phyloP scores from a whole-genome alignment of 2,329 filamentous ascomycete genomes.

The Thelonectria rubi region DNA sequence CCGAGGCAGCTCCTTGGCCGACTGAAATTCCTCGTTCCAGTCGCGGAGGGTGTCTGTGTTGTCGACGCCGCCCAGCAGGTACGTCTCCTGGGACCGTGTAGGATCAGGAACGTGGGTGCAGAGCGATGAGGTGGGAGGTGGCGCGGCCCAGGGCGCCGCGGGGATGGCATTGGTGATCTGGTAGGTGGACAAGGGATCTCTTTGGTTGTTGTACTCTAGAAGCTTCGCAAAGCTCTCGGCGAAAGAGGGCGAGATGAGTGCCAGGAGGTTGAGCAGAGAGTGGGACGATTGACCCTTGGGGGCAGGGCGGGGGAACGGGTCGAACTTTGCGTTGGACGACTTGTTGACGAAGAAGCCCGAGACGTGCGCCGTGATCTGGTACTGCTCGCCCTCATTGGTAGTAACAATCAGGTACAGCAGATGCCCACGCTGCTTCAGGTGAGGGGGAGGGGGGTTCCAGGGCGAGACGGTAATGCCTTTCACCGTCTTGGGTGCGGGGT shows the following conservation, averaged over 20 bases:
- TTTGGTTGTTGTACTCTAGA: slow-evolving; percentile 84
- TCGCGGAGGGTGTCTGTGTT: slow-evolving; percentile 94
- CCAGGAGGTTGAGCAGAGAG: slow-evolving; percentile 84
- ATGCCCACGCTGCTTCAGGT: slow-evolving; percentile 90
- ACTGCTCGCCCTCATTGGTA: slow-evolving; percentile 93
- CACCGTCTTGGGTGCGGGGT: slow-evolving; percentile 84
- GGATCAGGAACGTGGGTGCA: slow-evolving; percentile 82
- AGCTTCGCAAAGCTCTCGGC: slow-evolving; percentile 77
- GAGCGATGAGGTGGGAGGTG: slow-evolving; percentile 69
- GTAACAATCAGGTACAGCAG: slow-evolving; percentile 88
- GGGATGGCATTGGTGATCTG: slow-evolving; percentile 96
- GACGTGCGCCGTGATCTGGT: slow-evolving; percentile 91
- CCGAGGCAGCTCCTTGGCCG: slow-evolving; percentile 91
- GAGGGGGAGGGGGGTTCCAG: slow-evolving; percentile 96
- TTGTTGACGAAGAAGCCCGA: slow-evolving; percentile 98
- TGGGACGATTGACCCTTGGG: slow-evolving; percentile 84
- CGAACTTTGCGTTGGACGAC: slow-evolving; percentile 93
- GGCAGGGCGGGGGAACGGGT: slow-evolving; percentile 80
- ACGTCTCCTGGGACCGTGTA: slow-evolving; percentile 91
- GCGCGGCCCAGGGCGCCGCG: slow-evolving; percentile 89
- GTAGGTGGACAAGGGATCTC: slow-evolving; percentile 90
- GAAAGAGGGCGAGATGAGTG: slow-evolving; percentile 85
- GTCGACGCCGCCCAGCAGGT: slow-evolving; percentile 87
- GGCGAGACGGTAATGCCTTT: slow-evolving; percentile 88
- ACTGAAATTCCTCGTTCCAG: slow-evolving; percentile 99